These are phyloP conservation scores for Sutorius eximius DNA, from an alignment of 1,284 basidiomycete genomes.

Conservation along the genomic window DNA sequence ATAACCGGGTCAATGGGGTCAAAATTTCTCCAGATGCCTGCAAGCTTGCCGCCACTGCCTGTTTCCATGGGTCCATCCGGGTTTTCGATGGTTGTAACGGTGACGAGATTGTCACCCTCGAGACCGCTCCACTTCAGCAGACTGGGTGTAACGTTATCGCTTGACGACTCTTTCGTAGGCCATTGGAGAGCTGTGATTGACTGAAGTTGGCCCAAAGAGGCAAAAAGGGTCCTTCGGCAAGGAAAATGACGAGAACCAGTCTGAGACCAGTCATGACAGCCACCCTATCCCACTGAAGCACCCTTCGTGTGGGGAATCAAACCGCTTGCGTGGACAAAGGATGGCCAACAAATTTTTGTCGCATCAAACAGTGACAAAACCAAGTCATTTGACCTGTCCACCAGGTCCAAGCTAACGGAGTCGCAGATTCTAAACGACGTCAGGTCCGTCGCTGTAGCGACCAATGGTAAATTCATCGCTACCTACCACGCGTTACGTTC, in stretches of 20 bases:
- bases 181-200: too few species aligned
- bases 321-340: neutral
- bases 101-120: neutral
- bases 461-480: neutral
- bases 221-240: too few species aligned
- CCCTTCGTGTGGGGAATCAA: neutral
- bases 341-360: neutral
- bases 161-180: too few species aligned
- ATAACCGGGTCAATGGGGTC: too few species aligned
- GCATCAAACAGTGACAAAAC: neutral
- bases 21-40: too few species aligned
- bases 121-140: neutral
- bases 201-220: too few species aligned
- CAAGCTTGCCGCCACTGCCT: too few species aligned
- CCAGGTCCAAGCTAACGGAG: neutral
- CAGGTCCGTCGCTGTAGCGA: neutral
- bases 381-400: neutral
- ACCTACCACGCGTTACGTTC: neutral
- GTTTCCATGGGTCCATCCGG: neutral
- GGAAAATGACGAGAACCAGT: too few species aligned
- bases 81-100: neutral
- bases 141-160: too few species aligned
- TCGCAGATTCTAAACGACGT: neutral
- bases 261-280: too few species aligned
- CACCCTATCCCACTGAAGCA: too few species aligned